Conservation (phyloP, 306 rosid genomes). For the Chamaecrista fasciculata region DNA sequence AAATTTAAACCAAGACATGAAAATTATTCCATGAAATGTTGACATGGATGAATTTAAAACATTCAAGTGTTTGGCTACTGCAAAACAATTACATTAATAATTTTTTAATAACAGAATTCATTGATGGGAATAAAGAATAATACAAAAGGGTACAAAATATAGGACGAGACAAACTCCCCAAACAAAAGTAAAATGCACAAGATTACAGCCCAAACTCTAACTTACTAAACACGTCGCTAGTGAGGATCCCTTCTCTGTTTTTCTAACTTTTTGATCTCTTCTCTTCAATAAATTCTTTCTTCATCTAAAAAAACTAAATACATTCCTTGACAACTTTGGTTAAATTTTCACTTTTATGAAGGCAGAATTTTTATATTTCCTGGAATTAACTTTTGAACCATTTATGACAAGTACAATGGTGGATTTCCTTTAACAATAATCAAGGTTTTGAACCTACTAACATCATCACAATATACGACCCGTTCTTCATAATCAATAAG, state of each 20-base stretch:
- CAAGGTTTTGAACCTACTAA: slow-evolving; percentile 13
- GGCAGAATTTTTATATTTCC: slow-evolving; percentile 1
- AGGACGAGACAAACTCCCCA: too few species aligned
- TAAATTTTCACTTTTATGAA: slow-evolving; percentile 1
- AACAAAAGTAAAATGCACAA: too few species aligned
- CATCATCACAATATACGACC: background rate
- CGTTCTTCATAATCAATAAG: background rate
- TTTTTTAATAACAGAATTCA: background rate
- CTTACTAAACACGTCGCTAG: background rate
- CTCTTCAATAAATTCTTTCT: too few species aligned
- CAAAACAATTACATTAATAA: background rate
- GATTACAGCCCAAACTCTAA: too few species aligned
- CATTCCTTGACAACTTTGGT: background rate
- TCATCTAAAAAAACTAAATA: too few species aligned
- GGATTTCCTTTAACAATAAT: background rate
- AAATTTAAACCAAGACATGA: slow-evolving; percentile 37
- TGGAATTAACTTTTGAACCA: background rate
- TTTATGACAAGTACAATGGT: too few species aligned
- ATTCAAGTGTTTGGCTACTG: background rate
- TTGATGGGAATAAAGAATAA: background rate
- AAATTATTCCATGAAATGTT: slow-evolving; percentile 16
- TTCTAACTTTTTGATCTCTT: too few species aligned
- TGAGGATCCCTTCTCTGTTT: too few species aligned
- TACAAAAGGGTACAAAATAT: too few species aligned
- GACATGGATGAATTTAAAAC: slow-evolving; percentile 18